A percentile compares a stretch with the other conserved stretches of the same genome.
Evolutionary conservation across 1,284 basidiomycete genomes (phyloP).

Genomic region (Cerioporus squamosus): DNA sequence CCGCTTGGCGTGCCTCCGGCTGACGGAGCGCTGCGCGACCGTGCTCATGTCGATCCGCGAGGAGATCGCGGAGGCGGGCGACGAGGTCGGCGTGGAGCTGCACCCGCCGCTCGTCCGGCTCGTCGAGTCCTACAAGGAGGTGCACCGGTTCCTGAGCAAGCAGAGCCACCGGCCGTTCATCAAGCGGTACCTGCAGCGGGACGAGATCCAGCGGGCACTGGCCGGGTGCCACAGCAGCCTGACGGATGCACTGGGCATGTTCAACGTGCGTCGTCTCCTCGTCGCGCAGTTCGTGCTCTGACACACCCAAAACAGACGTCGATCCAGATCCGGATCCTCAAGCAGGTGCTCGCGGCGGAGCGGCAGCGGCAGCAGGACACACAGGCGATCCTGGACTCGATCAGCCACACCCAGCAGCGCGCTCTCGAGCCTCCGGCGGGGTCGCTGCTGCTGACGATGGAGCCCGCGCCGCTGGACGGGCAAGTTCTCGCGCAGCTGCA

Average conservation of each 20-base stretch:
- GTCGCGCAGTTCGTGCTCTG: not conserved
- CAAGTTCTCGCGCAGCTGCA: slow-evolving; percentile 24
- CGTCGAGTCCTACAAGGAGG: slow-evolving; percentile 45
- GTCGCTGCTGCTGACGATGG: slow-evolving; percentile 4
- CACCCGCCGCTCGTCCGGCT: slow-evolving; percentile 46
- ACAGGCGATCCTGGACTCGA: slow-evolving; percentile 30
- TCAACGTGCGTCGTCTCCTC: slow-evolving; percentile 13
- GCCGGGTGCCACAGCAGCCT: slow-evolving; percentile 50
- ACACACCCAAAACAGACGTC: slow-evolving; percentile 35
- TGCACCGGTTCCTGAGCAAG: slow-evolving; percentile 58
- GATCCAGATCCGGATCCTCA: slow-evolving; percentile 66
- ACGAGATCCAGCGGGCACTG: slow-evolving; percentile 67
- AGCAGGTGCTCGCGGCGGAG: slow-evolving; percentile 50
- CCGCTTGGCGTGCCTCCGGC: slow-evolving; percentile 50
- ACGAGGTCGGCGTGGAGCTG: slow-evolving; percentile 41
- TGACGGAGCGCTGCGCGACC: slow-evolving; percentile 56
- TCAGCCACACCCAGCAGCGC: slow-evolving; percentile 8
- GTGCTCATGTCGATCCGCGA: slow-evolving; percentile 49
- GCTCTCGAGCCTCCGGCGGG: slow-evolving; percentile 10
- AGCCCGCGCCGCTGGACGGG: slow-evolving; percentile 15
- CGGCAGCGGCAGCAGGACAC: slow-evolving; percentile 35
- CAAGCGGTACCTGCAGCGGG: slow-evolving; percentile 77
- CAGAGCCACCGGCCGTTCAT: slow-evolving; percentile 73
- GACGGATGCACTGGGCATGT: slow-evolving; percentile 23
- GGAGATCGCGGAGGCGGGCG: slow-evolving; percentile 48